Conservation (phyloP, 208 protist genomes). For the Porcisia hertigi region DNA sequence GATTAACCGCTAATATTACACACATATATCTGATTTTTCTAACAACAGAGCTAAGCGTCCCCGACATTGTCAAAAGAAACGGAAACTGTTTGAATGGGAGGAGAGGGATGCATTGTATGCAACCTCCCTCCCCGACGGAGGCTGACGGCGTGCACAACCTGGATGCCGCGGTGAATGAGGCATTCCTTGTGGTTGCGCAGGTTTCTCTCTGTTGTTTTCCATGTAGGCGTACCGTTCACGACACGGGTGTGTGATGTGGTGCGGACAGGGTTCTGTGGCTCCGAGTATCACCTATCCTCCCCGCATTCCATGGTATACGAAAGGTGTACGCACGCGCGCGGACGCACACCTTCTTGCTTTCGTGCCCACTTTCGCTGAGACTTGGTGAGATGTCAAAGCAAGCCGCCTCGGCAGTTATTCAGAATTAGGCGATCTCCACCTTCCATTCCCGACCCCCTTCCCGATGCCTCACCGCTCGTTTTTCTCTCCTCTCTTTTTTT, state of each 20-base stretch:
- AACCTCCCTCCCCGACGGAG: neutral
- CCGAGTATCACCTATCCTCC: neutral
- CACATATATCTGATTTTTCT: no score
- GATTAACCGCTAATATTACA: no score
- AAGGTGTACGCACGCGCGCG: no score
- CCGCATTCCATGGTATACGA: neutral
- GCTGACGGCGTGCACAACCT: neutral
- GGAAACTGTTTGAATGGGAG: neutral
- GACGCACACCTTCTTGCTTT: no score
- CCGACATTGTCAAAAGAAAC: neutral
- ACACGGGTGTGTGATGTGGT: neutral
- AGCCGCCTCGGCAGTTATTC: no score
- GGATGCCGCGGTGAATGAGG: no score
- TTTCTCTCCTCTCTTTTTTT: no score
- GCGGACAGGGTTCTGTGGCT: neutral
- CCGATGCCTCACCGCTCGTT: neutral
- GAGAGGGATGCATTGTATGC: no score
- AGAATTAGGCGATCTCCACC: no score
- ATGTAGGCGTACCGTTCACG: neutral
- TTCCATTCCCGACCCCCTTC: neutral
- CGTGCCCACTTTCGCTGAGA: no score
- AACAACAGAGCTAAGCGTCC: no score
- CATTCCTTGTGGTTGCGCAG: neutral
- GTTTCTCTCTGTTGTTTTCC: neutral
- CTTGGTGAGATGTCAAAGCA: no score